Evolutionary conservation across 2,329 filamentous ascomycete species (phyloP).

Genomic region (Apiospora aurea): DNA sequence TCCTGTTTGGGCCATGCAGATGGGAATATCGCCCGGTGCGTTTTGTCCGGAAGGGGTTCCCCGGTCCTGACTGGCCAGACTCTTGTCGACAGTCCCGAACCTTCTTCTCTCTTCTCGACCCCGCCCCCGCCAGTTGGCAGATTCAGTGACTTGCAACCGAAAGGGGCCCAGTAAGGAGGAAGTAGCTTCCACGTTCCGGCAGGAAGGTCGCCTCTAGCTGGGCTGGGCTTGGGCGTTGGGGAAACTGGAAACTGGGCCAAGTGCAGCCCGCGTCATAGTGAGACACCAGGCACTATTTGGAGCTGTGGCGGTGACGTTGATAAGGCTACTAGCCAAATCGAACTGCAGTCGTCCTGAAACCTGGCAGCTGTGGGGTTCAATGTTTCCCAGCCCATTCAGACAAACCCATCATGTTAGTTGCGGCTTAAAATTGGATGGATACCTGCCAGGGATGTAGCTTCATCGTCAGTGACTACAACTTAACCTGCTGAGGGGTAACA

Average conservation of each 20-base stretch:
- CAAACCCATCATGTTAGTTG: neutral
- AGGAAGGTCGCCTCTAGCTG: neutral
- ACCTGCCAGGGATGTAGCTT: neutral
- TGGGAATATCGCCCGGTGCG: neutral
- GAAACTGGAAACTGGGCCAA: neutral
- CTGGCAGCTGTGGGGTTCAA: constrained; percentile 12
- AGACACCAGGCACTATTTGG: neutral
- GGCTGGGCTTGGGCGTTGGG: neutral
- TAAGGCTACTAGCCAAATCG: neutral
- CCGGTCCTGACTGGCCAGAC: neutral
- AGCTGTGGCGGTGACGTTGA: constrained; percentile 22
- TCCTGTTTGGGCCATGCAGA: constrained; percentile 11
- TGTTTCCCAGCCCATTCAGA: neutral
- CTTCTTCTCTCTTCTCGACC: neutral
- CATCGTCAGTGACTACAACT: neutral
- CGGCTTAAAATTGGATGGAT: neutral
- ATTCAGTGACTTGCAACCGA: neutral
- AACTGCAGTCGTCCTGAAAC: constrained; percentile 8
- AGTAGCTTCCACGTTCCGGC: neutral
- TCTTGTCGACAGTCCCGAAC: constrained; percentile 8
- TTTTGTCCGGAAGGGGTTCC: constrained; percentile 10
- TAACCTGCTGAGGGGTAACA: constrained; percentile 1
- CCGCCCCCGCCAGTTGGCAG: constrained; percentile 13
- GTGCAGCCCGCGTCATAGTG: constrained; percentile 17
- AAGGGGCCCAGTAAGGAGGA: neutral